These are phyloP conservation scores for Wickerhamomyces strasburgensis DNA, from an alignment of 805 yeast species.

Conservation along the genomic window DNA sequence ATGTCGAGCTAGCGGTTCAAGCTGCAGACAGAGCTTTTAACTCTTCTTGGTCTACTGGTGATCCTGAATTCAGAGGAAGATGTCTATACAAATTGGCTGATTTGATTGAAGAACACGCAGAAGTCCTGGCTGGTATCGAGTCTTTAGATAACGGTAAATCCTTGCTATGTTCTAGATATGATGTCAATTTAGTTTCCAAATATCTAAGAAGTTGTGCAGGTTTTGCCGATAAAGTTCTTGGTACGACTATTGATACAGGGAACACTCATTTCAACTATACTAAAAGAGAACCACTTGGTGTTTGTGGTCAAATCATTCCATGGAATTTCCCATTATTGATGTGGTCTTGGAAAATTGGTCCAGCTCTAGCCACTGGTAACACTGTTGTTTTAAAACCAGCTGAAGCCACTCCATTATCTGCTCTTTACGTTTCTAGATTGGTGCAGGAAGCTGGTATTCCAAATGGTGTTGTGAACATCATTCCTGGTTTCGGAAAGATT, in stretches of 20 bases:
- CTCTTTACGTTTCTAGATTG: constrained; percentile 60
- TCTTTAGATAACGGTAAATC: constrained; percentile 90
- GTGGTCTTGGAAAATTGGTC: constrained; percentile 85
- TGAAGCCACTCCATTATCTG: constrained; percentile 82
- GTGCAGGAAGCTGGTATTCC: constrained; percentile 77
- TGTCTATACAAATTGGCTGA: constrained; percentile 71
- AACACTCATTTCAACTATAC: constrained; percentile 58
- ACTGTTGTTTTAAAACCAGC: constrained; percentile 82
- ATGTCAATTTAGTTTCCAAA: constrained; percentile 63
- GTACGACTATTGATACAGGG: constrained; percentile 58
- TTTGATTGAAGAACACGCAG: constrained; percentile 67
- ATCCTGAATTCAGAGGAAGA: constrained; percentile 61
- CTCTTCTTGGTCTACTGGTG: constrained; percentile 61
- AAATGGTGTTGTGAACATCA: constrained; percentile 72
- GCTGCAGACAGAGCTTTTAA: constrained; percentile 81
- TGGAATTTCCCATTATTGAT: constrained; percentile 91
- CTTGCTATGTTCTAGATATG: constrained; percentile 65
- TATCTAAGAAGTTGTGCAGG: constrained; percentile 85
- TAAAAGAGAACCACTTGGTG: constrained; percentile 81
- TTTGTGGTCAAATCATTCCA: constrained; percentile 84
- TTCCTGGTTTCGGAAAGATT: constrained; percentile 75
- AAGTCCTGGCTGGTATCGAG: constrained; percentile 75
- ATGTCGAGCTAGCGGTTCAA: constrained; percentile 77
- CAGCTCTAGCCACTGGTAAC: constrained; percentile 83
- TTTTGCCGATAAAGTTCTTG: constrained; percentile 66